Conservation (phyloP, 805 yeast species). For the Candida xyloterini region DNA sequence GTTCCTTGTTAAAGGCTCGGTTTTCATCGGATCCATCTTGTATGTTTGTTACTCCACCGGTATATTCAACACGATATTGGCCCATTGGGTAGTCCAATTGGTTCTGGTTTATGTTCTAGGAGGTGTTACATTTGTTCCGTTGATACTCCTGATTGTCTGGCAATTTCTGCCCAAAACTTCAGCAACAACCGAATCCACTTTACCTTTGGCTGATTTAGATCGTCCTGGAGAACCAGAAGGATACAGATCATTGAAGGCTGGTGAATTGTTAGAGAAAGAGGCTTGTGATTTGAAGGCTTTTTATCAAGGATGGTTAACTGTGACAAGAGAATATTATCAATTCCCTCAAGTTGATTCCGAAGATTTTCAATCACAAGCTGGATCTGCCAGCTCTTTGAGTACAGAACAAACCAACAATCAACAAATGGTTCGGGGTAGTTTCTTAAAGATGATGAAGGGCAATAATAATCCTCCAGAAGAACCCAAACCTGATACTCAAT, state of each 20-base stretch:
- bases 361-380: slow-evolving; percentile 20
- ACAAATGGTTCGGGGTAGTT: slow-evolving; percentile 6
- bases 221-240: slow-evolving; percentile 26
- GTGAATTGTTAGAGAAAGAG: slow-evolving; percentile 58
- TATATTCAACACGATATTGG: neutral
- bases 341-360: slow-evolving; percentile 39
- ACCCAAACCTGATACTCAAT: slow-evolving; percentile 24
- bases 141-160: slow-evolving; percentile 42
- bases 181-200: slow-evolving; percentile 22
- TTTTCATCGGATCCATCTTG: neutral
- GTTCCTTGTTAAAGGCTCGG: neutral
- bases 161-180: slow-evolving; percentile 30
- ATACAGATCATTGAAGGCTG: slow-evolving; percentile 46
- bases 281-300: slow-evolving; percentile 62
- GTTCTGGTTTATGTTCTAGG: slow-evolving; percentile 61
- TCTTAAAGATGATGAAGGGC: slow-evolving; percentile 24
- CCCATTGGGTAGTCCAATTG: slow-evolving; percentile 1
- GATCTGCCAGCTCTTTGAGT: slow-evolving; percentile 9
- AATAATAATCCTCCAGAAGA: slow-evolving; percentile 2
- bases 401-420: slow-evolving; percentile 1
- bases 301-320: slow-evolving; percentile 76
- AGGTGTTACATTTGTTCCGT: slow-evolving; percentile 77
- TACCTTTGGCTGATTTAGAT: slow-evolving; percentile 17
- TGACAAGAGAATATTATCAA: slow-evolving; percentile 72
- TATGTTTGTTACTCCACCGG: neutral